Conservation (phyloP, 495 filamentous ascomycete genomes). For the Aspergillus hancockii region DNA sequence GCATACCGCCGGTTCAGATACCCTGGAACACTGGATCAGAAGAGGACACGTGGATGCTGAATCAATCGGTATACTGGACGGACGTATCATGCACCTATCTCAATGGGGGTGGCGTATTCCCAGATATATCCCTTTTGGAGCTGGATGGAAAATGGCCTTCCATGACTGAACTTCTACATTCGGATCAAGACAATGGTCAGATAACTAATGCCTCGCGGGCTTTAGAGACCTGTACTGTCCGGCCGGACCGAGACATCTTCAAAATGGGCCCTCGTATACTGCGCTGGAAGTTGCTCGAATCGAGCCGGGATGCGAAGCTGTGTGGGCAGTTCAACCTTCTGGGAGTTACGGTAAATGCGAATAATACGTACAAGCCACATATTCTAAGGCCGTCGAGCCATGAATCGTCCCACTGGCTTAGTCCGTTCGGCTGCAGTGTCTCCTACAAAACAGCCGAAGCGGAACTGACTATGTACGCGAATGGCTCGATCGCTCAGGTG, state of each 20-base stretch:
- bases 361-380: background rate
- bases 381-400: background rate
- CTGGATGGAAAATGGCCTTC: background rate
- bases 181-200: background rate
- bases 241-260: background rate
- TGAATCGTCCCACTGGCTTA: background rate
- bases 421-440: background rate
- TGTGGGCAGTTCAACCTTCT: background rate
- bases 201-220: background rate
- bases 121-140: background rate
- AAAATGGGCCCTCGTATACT: background rate
- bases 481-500: background rate
- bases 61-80: background rate
- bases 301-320: background rate
- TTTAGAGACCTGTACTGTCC: background rate
- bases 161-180: background rate
- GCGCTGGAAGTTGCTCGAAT: background rate
- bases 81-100: background rate
- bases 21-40: background rate
- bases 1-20: constrained; percentile 5
- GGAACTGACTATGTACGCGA: background rate
- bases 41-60: background rate
- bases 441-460: background rate
- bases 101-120: background rate
- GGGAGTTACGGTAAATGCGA: background rate